Percentiles rank a stretch among this genome's conserved stretches.
These are phyloP conservation scores for Epipyxis sp. DNA, from an alignment of 108 stramenopile genomes.

Conservation along the genomic window DNA sequence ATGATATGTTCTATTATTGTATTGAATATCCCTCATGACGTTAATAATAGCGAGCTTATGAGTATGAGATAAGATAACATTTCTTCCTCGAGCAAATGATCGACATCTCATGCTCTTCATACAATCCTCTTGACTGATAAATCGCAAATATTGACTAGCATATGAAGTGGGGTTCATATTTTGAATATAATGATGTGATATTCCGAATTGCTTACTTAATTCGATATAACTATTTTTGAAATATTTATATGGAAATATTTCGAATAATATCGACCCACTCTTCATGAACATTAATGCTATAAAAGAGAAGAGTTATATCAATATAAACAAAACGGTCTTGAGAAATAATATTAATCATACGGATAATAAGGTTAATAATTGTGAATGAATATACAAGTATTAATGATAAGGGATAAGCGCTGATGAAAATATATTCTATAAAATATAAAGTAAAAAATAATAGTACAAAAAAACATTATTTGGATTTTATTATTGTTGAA, in stretches of 20 bases:
- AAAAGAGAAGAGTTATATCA: not conserved
- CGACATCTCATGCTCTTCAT: not conserved
- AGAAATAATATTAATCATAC: too few species aligned
- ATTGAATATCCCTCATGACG: too few species aligned
- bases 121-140: not conserved
- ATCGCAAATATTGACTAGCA: not conserved
- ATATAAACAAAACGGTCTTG: not conserved
- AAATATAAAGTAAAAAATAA: too few species aligned
- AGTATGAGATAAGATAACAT: constrained; percentile 1
- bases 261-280: not conserved
- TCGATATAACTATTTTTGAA: not conserved
- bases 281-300: not conserved
- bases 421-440: too few species aligned
- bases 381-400: too few species aligned
- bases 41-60: too few species aligned
- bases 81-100: not conserved
- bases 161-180: not conserved
- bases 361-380: too few species aligned
- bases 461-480: too few species aligned
- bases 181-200: not conserved
- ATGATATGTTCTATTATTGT: too few species aligned
- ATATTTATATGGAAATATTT: not conserved
- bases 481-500: too few species aligned
- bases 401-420: too few species aligned
- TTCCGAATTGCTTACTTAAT: not conserved